A percentile compares a stretch with the other conserved stretches of the same genome.
Evolutionary conservation across 768 basidiomycete species (phyloP).

Genomic region (Megacollybia marginata): DNA sequence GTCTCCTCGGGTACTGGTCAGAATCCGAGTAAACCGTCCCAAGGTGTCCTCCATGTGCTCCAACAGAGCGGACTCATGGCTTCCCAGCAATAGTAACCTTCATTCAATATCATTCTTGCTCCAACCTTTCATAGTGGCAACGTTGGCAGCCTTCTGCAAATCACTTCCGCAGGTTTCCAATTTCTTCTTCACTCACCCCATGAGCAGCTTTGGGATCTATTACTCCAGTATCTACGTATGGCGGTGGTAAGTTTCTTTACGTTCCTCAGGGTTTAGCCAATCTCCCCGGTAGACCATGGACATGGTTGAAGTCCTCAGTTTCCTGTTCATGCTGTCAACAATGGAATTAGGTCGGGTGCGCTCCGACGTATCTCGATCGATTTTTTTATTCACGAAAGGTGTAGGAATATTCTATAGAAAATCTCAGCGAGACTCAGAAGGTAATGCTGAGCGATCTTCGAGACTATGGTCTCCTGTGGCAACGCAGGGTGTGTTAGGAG

Average conservation of each 20-base stretch:
- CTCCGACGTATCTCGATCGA: slow-evolving; percentile 4
- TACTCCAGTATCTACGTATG: slow-evolving; percentile 84
- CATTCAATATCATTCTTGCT: slow-evolving; percentile 4
- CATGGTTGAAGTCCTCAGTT: slow-evolving; percentile 86
- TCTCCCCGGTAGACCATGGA: slow-evolving; percentile 64
- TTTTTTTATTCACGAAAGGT: slow-evolving; percentile 2
- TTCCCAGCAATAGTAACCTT: slow-evolving; percentile 28
- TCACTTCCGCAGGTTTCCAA: slow-evolving; percentile 94
- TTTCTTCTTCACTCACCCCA: slow-evolving; percentile 93
- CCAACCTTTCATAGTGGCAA: slow-evolving; percentile 6
- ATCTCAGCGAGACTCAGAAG: slow-evolving; percentile 69
- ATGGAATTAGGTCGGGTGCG: slow-evolving; percentile 88
- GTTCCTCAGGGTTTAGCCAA: neutral
- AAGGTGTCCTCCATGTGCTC: slow-evolving; percentile 78
- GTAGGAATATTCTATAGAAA: slow-evolving; percentile 86
- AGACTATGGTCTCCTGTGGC: slow-evolving; percentile 93
- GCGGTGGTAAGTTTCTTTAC: slow-evolving; percentile 54
- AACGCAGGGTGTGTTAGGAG: slow-evolving; percentile 51
- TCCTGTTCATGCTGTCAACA: slow-evolving; percentile 95
- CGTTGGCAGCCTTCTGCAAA: slow-evolving; percentile 58
- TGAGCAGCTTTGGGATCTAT: slow-evolving; percentile 89
- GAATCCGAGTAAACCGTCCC: slow-evolving; percentile 66
- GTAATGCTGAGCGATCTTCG: slow-evolving; percentile 89
- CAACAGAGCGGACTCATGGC: slow-evolving; percentile 85
- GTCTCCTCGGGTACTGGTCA: slow-evolving; percentile 87